A percentile compares a stretch with the other conserved stretches of the same genome.
Evolutionary conservation across 768 basidiomycete species (phyloP).

Genomic region (Lanmaoa pseudosensibilis): DNA sequence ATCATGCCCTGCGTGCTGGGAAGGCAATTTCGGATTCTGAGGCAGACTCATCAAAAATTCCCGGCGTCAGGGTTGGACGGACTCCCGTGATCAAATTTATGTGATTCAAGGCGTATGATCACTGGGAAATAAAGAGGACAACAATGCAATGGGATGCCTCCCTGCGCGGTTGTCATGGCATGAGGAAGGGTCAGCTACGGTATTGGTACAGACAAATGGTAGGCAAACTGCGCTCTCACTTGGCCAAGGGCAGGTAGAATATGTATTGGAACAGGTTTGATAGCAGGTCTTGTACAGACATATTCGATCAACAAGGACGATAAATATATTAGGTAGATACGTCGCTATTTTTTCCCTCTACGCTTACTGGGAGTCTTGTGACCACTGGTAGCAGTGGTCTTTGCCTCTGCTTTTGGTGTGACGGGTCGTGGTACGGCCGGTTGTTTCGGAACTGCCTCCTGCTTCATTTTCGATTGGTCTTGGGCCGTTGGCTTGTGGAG

Average conservation of each 20-base stretch:
- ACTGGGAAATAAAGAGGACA: too few relatives aligned
- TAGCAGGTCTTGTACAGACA: background rate
- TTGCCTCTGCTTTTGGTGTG: constrained; percentile 10
- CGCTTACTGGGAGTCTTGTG: constrained; percentile 30
- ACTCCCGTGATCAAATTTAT: too few relatives aligned
- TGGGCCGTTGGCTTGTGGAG: constrained; percentile 46
- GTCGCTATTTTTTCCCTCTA: constrained; percentile 26
- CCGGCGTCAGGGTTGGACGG: too few relatives aligned
- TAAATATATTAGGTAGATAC: background rate
- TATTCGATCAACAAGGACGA: background rate
- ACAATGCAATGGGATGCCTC: too few relatives aligned
- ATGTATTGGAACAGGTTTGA: background rate
- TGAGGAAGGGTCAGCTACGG: too few relatives aligned
- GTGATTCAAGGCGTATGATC: too few relatives aligned
- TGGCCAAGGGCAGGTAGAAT: background rate
- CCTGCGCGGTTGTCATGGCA: too few relatives aligned
- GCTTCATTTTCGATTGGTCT: constrained; percentile 3
- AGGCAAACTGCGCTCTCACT: background rate
- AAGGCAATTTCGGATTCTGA: too few relatives aligned
- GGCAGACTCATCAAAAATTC: too few relatives aligned
- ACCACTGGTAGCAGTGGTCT: constrained; percentile 14
- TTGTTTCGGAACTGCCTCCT: constrained; percentile 3
- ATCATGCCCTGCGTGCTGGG: too few relatives aligned
- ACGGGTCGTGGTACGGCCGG: background rate
- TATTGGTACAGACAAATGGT: too few relatives aligned